These are phyloP conservation scores for Musa balbisiana DNA, from an alignment of 202 grass and related monocot genomes.

Conservation along the genomic window DNA sequence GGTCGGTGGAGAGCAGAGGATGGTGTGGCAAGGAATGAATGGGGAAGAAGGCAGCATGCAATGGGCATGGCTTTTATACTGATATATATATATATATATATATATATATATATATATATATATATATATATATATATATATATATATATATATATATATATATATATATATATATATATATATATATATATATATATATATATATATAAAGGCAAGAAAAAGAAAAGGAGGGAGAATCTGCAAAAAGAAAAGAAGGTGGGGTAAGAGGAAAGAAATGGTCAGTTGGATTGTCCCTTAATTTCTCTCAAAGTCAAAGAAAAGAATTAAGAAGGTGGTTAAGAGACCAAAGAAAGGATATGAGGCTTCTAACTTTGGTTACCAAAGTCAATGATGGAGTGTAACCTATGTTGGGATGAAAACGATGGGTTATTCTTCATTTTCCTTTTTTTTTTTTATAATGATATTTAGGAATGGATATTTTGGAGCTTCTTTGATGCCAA, in stretches of 20 bases:
- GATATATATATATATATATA: too few relatives aligned
- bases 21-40: not conserved
- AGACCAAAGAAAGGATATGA: not conserved
- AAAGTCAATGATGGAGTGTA: not conserved
- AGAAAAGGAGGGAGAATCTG: conserved; percentile 8
- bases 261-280: conserved; percentile 15
- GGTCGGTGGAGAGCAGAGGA: not conserved
- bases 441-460: too few relatives aligned
- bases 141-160: too few relatives aligned
- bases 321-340: not conserved
- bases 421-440: not conserved
- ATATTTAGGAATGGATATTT: too few relatives aligned
- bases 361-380: not conserved
- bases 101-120: too few relatives aligned
- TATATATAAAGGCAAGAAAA: not conserved
- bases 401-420: not conserved
- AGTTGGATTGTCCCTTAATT: not conserved
- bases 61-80: not conserved
- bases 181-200: too few relatives aligned
- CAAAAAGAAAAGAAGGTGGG: conserved; percentile 32
- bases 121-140: too few relatives aligned
- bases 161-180: too few relatives aligned
- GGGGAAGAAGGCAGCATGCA: conserved; percentile 20
- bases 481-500: too few relatives aligned
- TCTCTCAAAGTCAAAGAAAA: not conserved